phyloP scores from a whole-genome alignment of 805 yeast genomes.

The Barnettozyma siamensis region DNA sequence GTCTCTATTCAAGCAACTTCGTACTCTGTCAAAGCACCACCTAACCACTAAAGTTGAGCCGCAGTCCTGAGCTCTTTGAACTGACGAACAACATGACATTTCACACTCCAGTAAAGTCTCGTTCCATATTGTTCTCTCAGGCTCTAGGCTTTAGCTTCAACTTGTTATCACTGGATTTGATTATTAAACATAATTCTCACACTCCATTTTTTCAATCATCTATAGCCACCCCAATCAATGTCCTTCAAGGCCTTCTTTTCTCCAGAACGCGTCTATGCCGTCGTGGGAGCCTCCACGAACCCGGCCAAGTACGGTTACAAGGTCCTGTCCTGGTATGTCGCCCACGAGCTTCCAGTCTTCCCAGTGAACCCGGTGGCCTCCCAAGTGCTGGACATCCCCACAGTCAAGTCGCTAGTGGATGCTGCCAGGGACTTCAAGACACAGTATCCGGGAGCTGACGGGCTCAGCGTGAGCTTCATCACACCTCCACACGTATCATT shows the following conservation, averaged over 20 bases:
- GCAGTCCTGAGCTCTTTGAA: too few relatives aligned
- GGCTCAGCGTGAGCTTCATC: slow-evolving; percentile 58
- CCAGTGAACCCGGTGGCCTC: slow-evolving; percentile 59
- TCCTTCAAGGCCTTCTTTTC: slow-evolving; percentile 44
- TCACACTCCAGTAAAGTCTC: too few relatives aligned
- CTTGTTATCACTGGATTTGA: too few relatives aligned
- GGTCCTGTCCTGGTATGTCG: slow-evolving; percentile 62
- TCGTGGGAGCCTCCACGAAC: slow-evolving; percentile 67
- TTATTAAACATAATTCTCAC: too few relatives aligned
- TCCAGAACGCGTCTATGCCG: slow-evolving; percentile 49
- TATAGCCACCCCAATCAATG: too few relatives aligned
- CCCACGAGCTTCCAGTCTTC: slow-evolving; percentile 48
- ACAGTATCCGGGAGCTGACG: slow-evolving; percentile 30
- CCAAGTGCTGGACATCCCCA: slow-evolving; percentile 40
- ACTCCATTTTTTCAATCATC: too few relatives aligned
- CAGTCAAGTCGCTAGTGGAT: slow-evolving; percentile 29
- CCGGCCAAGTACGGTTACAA: slow-evolving; percentile 64
- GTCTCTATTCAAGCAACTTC: too few relatives aligned
- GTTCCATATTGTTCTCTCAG: too few relatives aligned
- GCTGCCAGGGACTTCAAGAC: slow-evolving; percentile 22
- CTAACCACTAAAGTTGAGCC: too few relatives aligned
- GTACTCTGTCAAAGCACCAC: too few relatives aligned
- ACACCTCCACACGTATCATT: slow-evolving; percentile 68
- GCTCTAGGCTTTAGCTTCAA: too few relatives aligned
- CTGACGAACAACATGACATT: too few relatives aligned